Percentiles rank a stretch among this genome's conserved stretches.
These are phyloP conservation scores for Colletotrichum sp. DNA, from an alignment of 2,329 filamentous ascomycete genomes.

Conservation along the genomic window DNA sequence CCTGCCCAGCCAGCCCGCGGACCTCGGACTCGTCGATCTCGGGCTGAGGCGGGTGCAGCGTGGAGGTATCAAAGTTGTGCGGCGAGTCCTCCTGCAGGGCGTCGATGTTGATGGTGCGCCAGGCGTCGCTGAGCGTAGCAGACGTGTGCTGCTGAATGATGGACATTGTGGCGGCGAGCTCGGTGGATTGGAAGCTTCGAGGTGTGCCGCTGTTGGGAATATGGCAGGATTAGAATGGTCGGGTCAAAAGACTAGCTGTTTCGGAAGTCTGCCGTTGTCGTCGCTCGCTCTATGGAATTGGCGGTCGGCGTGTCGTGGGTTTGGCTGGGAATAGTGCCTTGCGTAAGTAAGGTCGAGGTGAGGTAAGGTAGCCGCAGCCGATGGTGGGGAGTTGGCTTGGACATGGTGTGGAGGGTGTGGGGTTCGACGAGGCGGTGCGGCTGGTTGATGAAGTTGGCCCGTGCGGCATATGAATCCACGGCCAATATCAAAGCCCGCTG, in stretches of 20 bases:
- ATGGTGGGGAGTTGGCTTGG: slow-evolving; percentile 14
- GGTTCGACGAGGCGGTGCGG: slow-evolving; percentile 19
- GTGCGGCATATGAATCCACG: background rate
- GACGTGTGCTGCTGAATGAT: slow-evolving; percentile 70
- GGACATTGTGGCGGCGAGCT: slow-evolving; percentile 52
- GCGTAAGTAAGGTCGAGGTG: slow-evolving; percentile 11
- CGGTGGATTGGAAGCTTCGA: background rate
- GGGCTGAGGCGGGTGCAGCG: slow-evolving; percentile 77
- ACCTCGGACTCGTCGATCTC: slow-evolving; percentile 80
- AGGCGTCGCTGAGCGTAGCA: slow-evolving; percentile 66
- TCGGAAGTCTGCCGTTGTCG: background rate
- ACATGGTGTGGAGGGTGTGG: slow-evolving; percentile 16
- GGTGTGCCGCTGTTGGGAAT: fast-evolving
- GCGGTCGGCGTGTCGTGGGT: background rate
- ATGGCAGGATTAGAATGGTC: background rate
- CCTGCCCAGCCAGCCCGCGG: slow-evolving; percentile 77
- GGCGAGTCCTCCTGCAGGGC: slow-evolving; percentile 88
- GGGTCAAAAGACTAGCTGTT: background rate
- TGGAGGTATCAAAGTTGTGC: slow-evolving; percentile 87
- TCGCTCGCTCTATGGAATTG: background rate
- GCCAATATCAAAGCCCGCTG: background rate
- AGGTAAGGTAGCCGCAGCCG: slow-evolving; percentile 17
- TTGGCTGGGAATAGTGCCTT: background rate
- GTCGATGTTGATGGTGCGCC: slow-evolving; percentile 95
- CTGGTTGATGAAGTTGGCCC: background rate